A percentile compares a stretch with the other conserved stretches of the same genome.
Conservation (phyloP, 768 basidiomycete species). For the Mycena galopus region DNA sequence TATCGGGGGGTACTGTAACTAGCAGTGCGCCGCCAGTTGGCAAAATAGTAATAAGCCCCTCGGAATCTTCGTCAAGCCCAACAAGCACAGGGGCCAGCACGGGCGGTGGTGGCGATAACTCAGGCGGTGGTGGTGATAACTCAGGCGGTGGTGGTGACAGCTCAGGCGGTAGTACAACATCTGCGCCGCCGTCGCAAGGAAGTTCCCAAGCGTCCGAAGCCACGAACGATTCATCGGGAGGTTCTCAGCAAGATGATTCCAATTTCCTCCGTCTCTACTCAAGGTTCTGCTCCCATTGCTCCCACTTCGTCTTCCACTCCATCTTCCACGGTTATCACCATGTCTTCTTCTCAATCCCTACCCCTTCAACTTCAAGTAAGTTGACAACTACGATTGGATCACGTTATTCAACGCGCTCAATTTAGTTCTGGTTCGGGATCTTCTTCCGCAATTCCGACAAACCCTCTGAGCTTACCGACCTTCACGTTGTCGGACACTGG, state of each 20-base stretch:
- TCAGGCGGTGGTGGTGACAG: too few relatives aligned
- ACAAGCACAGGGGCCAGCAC: neutral
- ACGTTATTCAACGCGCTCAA: neutral
- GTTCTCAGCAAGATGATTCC: neutral
- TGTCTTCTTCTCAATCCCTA: neutral
- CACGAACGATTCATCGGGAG: neutral
- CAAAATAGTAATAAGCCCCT: neutral
- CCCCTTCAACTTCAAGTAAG: slow-evolving; percentile 3
- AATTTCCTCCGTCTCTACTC: neutral
- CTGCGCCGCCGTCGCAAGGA: neutral
- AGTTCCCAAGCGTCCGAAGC: neutral
- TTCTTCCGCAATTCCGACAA: neutral
- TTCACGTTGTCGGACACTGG: neutral
- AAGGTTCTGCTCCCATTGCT: neutral
- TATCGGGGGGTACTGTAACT: neutral
- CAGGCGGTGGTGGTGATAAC: too few relatives aligned
- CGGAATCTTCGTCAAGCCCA: neutral
- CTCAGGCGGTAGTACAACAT: too few relatives aligned
- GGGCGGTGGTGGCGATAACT: neutral
- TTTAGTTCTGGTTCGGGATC: slow-evolving; percentile 10
- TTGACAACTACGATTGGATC: neutral
- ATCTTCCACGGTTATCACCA: neutral
- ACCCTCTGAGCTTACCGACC: neutral
- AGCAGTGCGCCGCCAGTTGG: neutral
- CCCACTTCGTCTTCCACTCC: neutral